Conservation (phyloP, 176 grass and related monocot genomes). For the Zoysia pacifica region DNA sequence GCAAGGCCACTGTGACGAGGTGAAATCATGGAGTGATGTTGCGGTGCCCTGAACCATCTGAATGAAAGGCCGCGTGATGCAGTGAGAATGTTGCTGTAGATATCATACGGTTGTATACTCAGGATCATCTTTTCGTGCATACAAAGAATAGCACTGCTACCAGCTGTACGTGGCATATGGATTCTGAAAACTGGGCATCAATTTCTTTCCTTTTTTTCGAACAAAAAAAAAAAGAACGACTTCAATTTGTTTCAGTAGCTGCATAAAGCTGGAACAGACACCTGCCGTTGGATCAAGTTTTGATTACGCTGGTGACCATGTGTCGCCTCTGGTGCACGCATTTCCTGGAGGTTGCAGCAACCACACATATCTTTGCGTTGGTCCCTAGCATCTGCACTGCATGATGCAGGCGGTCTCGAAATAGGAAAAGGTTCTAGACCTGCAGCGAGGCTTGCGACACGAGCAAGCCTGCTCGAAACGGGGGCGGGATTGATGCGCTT, state of each 20-base stretch:
- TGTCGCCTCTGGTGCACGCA: neutral
- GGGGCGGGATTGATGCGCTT: conserved; percentile 11
- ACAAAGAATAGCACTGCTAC: neutral
- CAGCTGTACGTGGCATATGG: neutral
- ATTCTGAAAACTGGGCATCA: neutral
- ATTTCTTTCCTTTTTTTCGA: too few relatives aligned
- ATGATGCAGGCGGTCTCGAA: neutral
- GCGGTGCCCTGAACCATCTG: conserved; percentile 25
- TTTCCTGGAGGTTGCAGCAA: conserved; percentile 20
- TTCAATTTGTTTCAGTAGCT: neutral
- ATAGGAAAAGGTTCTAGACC: conserved; percentile 16
- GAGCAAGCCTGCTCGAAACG: conserved; percentile 23
- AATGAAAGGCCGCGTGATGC: conserved; percentile 14
- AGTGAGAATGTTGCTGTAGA: neutral
- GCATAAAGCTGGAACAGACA: neutral
- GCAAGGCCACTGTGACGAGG: conserved; percentile 19
- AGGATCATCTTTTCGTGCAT: neutral
- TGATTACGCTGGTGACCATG: neutral
- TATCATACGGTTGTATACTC: neutral
- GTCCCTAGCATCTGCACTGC: neutral
- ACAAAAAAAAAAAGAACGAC: too few relatives aligned
- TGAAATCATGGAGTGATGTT: conserved; percentile 20
- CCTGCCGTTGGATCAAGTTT: neutral
- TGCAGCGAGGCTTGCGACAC: conserved; percentile 18
- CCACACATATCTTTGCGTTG: neutral